Evolutionary conservation across 1,284 basidiomycete species (phyloP), one percentile per base, ranked within the genome.

Genomic region (Moniliella sp.): DNA sequence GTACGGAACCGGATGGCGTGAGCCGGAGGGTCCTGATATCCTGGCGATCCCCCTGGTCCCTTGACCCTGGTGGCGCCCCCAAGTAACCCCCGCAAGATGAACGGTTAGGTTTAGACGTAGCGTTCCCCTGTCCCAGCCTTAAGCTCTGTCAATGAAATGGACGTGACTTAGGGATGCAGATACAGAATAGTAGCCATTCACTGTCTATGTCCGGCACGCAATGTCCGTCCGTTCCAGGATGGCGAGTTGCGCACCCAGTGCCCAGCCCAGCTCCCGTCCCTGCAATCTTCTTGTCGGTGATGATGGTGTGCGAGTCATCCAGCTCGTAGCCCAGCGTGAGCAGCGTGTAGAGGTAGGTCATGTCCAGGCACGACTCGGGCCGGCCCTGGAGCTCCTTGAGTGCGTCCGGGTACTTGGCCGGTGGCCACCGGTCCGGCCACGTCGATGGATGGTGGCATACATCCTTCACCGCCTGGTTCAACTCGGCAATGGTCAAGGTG

Each of bases 181-280:
- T n/a, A n/a, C n/a, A n/a, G n/a, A n/a, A n/a, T n/a, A n/a, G n/a
- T n/a, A n/a, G n/a, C n/a, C n/a, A n/a, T n/a, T n/a, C n/a, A n/a
- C n/a, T n/a, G n/a, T n/a, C n/a, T n/a, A n/a, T n/a, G n/a, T 23
- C 21, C n/a, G 7, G 21, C 48, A 50, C 12, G 45, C 21, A 31
- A 53, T 30, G 8, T 44, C 50, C 21, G 47, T 27, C 12, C 27
- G 44, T 18, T 48, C 47, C 4, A 56, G 35, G 5, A 48, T 48
- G 5, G 50, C 48, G 11, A 56, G 31, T 33, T 56, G 46, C 44
- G 82, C 83, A 12, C 82, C 82, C 15, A 93, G 63, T 45, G 75
- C 78, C 88, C 88, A 97, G 5, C 91, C 88, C 35, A 97, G 64
- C 69, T 94, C 91, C n/a, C 3, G 84, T 86, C 4, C 76, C 81